Percentiles rank a stretch among this genome's conserved stretches.
These are phyloP conservation scores for Phytophthora syringae DNA, from an alignment of 352 stramenopile genomes.

Conservation along the genomic window DNA sequence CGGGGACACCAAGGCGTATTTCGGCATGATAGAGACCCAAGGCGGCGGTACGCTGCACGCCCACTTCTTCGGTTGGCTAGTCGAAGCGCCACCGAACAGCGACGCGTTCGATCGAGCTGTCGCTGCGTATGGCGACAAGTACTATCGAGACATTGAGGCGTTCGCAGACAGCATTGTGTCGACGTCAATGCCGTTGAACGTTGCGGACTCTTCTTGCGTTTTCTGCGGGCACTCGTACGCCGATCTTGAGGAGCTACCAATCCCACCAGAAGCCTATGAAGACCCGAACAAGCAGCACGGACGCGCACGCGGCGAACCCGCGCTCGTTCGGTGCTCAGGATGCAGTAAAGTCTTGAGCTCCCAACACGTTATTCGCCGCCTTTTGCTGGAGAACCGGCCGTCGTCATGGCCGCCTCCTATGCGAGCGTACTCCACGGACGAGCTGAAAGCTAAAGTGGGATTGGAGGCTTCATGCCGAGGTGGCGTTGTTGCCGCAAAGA, in stretches of 20 bases:
- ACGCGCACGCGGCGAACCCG: neutral
- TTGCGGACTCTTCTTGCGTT: neutral
- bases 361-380: neutral
- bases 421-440: neutral
- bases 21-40: constrained; percentile 15
- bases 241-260: neutral
- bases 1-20: neutral
- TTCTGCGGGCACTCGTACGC: neutral
- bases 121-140: too few species aligned
- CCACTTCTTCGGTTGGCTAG: constrained; percentile 7
- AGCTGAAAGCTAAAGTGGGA: neutral
- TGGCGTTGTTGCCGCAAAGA: neutral
- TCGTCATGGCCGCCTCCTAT: neutral
- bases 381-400: neutral
- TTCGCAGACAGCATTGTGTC: neutral
- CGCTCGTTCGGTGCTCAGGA: neutral
- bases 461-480: neutral
- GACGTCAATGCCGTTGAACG: neutral
- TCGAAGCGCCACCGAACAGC: neutral
- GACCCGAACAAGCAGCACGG: neutral
- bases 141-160: neutral
- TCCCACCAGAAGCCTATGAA: neutral
- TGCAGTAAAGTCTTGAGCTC: neutral
- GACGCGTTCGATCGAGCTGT: too few species aligned
- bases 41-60: constrained; percentile 1